phyloP scores from a whole-genome alignment of 169 alveolate species.

The Cryptosporidium viatorum region DNA sequence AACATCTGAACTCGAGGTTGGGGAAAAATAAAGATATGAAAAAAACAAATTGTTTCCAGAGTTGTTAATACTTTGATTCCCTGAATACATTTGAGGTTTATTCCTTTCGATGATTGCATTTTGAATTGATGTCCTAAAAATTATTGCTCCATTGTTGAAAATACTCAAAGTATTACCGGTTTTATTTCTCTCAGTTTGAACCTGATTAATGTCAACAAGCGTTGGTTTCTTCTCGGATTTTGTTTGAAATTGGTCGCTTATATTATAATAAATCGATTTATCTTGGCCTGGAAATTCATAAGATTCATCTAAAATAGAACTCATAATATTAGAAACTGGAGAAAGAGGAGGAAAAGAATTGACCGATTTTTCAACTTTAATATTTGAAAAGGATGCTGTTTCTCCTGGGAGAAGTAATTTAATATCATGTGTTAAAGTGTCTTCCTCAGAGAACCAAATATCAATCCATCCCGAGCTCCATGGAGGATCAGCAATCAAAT shows the following conservation, averaged over 20 bases:
- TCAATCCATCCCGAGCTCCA: slow-evolving; percentile 74
- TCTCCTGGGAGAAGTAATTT: slow-evolving; percentile 66
- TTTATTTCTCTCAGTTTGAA: background rate
- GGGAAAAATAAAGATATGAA: slow-evolving; percentile 8
- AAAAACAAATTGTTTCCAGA: background rate
- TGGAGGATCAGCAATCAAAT: background rate
- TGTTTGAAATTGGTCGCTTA: background rate
- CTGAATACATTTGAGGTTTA: background rate
- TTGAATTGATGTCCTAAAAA: slow-evolving; percentile 17
- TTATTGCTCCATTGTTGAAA: slow-evolving; percentile 30
- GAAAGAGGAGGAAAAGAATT: background rate
- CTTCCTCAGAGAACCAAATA: slow-evolving; percentile 56
- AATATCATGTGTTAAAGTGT: slow-evolving; percentile 35
- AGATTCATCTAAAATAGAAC: background rate
- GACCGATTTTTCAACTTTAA: background rate
- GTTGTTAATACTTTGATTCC: background rate
- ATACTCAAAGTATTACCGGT: slow-evolving; percentile 6
- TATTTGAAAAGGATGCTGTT: slow-evolving; percentile 50
- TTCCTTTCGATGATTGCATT: background rate
- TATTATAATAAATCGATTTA: slow-evolving; percentile 6
- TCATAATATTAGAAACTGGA: slow-evolving; percentile 10
- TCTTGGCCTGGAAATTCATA: background rate
- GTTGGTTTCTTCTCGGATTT: background rate
- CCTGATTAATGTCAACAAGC: background rate
- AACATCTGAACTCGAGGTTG: slow-evolving; percentile 15